These are phyloP conservation scores for Coccomyxa sp. DNA, from an alignment of 139 green algal genomes.

Conservation along the genomic window DNA sequence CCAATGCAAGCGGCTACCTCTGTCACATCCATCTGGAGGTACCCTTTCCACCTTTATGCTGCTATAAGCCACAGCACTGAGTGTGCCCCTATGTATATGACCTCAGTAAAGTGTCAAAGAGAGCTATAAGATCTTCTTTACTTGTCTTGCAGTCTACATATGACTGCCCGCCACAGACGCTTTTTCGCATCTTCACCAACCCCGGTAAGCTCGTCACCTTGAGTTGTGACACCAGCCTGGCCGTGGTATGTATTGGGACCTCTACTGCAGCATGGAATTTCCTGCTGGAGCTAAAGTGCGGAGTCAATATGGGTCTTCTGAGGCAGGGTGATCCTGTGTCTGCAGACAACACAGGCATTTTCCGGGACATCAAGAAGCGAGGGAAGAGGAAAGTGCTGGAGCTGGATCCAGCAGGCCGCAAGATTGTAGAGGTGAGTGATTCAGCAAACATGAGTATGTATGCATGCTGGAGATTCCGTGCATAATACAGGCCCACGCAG, in stretches of 20 bases:
- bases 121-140: no score
- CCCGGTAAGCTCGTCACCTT: slow-evolving; percentile 11
- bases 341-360: slow-evolving; percentile 26
- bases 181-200: slow-evolving; percentile 17
- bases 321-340: not conserved
- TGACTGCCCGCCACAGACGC: not conserved
- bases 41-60: no score
- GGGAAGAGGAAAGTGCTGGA: slow-evolving; percentile 10
- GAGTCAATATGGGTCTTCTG: not conserved
- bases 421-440: not conserved
- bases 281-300: not conserved
- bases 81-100: no score
- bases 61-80: no score
- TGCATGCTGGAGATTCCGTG: no score
- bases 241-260: no score
- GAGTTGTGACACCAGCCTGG: no score
- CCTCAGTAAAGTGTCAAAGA: not conserved
- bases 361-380: slow-evolving; percentile 17
- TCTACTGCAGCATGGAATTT: no score
- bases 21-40: slow-evolving; percentile 9
- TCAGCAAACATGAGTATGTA: not conserved
- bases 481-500: no score
- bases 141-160: not conserved
- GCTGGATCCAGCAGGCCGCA: slow-evolving; percentile 1
- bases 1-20: slow-evolving; percentile 16